Percentiles rank a stretch among this genome's conserved stretches.
Evolutionary conservation across 805 yeast genomes (phyloP).

Genomic region (Lachancea dasiensis): DNA sequence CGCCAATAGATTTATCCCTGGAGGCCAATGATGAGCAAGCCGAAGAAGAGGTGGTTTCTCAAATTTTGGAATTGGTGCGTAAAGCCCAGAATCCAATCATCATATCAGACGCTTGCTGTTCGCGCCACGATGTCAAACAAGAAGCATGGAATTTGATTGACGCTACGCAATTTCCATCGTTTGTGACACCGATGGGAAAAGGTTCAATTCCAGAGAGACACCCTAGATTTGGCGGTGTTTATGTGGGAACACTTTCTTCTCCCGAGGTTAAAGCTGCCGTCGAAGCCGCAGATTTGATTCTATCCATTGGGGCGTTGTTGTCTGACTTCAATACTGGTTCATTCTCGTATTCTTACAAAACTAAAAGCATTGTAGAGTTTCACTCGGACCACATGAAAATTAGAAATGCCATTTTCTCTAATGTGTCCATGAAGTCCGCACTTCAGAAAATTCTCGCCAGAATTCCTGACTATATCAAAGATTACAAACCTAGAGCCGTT

Average conservation of each 20-base stretch:
- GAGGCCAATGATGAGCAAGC: slow-evolving; percentile 12
- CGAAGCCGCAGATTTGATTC: slow-evolving; percentile 56
- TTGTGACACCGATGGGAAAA: slow-evolving; percentile 88
- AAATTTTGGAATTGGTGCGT: slow-evolving; percentile 37
- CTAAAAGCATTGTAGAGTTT: slow-evolving; percentile 41
- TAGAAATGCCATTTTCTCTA: slow-evolving; percentile 14
- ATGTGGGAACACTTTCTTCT: slow-evolving; percentile 54
- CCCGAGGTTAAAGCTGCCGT: slow-evolving; percentile 44
- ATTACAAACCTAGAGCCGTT: too few species aligned
- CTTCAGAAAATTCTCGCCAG: too few species aligned
- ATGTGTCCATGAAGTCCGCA: too few species aligned
- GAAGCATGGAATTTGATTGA: slow-evolving; percentile 59
- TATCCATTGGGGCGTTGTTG: slow-evolving; percentile 62
- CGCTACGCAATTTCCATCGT: slow-evolving; percentile 70
- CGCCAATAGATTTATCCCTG: slow-evolving; percentile 57
- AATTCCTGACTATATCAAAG: too few species aligned
- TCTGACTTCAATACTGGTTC: slow-evolving; percentile 70
- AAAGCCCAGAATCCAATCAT: slow-evolving; percentile 64
- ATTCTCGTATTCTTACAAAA: slow-evolving; percentile 43
- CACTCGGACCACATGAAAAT: slow-evolving; percentile 49
- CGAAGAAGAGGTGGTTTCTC: slow-evolving; percentile 25
- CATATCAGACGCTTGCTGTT: slow-evolving; percentile 81
- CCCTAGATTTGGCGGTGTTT: slow-evolving; percentile 64
- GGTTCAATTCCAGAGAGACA: slow-evolving; percentile 67
- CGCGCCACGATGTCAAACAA: slow-evolving; percentile 59